A percentile compares a stretch with the other conserved stretches of the same genome.
Evolutionary conservation across 73 alveolate species (phyloP).

Genomic region (Tetrahymena borealis): DNA sequence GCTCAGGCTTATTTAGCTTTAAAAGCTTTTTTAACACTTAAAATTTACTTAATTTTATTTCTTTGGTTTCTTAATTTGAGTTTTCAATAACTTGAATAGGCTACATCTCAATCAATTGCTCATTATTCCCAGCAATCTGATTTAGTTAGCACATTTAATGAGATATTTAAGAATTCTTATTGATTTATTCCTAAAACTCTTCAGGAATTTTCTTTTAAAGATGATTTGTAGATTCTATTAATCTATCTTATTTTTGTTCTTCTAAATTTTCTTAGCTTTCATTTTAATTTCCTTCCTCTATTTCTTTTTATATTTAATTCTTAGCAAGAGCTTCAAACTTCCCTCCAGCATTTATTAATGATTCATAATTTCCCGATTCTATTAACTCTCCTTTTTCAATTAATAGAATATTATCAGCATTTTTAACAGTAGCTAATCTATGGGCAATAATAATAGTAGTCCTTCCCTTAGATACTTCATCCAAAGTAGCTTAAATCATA

Average conservation of each 20-base stretch:
- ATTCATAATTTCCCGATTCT: constrained; percentile 64
- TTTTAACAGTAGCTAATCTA: constrained; percentile 57
- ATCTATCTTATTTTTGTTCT: no score
- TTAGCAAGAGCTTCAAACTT: constrained; percentile 41
- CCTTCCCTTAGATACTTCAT: constrained; percentile 44
- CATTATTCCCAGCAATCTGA: background rate
- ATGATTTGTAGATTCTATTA: no score
- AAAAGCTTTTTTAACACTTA: background rate
- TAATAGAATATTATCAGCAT: constrained; percentile 60
- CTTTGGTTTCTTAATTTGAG: background rate
- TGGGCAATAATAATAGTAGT: constrained; percentile 70
- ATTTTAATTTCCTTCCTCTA: background rate
- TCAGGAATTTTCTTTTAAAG: background rate
- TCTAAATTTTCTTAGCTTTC: background rate
- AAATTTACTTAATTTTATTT: background rate
- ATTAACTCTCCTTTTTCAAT: constrained; percentile 59
- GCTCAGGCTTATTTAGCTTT: constrained; percentile 14
- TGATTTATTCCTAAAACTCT: background rate
- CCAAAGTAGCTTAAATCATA: constrained; percentile 38
- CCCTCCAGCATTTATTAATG: constrained; percentile 53
- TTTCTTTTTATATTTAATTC: background rate
- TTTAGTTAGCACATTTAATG: no score
- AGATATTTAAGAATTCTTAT: no score
- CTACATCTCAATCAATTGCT: background rate
- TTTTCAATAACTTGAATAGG: background rate